Conservation (phyloP, 2,329 filamentous ascomycete genomes). For the Aspergillus ochraceoroseus region DNA sequence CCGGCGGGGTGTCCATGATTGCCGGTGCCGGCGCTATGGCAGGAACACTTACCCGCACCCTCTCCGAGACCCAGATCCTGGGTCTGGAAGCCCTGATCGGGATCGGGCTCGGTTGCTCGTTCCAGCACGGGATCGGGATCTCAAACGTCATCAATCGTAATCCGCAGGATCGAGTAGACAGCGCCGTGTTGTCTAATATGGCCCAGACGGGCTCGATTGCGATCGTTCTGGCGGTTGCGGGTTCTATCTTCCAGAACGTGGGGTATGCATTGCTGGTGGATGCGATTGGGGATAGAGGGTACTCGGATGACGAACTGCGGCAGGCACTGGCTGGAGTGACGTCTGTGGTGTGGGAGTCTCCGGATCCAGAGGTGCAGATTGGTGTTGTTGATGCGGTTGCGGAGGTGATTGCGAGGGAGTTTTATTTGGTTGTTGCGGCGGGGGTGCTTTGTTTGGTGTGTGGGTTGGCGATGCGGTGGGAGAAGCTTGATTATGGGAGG, state of each 20-base stretch:
- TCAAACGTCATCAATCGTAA: conserved; percentile 16
- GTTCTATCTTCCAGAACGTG: conserved; percentile 14
- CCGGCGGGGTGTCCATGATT: conserved; percentile 15
- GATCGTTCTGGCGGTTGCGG: conserved; percentile 5
- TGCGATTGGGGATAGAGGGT: conserved; percentile 6
- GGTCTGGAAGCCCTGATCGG: conserved; percentile 15
- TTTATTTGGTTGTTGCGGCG: conserved; percentile 11
- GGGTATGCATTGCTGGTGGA: conserved; percentile 5
- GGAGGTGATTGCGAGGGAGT: conserved; percentile 12
- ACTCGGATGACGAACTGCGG: conserved; percentile 6
- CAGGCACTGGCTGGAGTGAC: conserved; percentile 13
- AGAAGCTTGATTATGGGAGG: conserved; percentile 10
- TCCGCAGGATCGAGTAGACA: conserved; percentile 10
- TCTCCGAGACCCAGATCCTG: conserved; percentile 7
- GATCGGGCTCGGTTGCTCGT: conserved; percentile 12
- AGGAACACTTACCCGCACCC: conserved; percentile 23
- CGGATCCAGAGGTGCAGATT: neutral
- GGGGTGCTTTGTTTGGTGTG: conserved; percentile 13
- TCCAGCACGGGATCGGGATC: conserved; percentile 15
- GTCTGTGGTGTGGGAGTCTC: conserved; percentile 8
- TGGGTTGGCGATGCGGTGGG: conserved; percentile 9
- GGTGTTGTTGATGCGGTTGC: conserved; percentile 8
- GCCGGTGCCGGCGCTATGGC: conserved; percentile 1
- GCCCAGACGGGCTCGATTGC: conserved; percentile 13
- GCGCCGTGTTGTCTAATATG: conserved; percentile 10